Conservation (phyloP, 805 yeast genomes). For the Pichia membranifaciens region DNA sequence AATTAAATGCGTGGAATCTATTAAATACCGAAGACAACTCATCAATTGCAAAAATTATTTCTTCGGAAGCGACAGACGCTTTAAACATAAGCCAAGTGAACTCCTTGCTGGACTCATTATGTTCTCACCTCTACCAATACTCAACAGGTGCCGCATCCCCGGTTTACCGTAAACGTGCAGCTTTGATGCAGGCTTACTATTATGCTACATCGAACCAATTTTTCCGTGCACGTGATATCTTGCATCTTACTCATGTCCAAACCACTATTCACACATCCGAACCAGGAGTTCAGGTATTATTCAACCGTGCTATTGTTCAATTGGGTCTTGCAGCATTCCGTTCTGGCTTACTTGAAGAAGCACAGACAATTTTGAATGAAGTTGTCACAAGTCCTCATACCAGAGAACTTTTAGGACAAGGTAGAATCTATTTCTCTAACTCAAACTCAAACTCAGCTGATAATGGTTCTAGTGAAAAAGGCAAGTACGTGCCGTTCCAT, state of each 20-base stretch:
- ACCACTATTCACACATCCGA: constrained; percentile 79
- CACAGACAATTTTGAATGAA: constrained; percentile 83
- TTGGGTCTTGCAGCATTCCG: constrained; percentile 95
- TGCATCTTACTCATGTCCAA: constrained; percentile 81
- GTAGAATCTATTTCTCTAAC: constrained; percentile 27
- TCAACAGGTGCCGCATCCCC: constrained; percentile 47
- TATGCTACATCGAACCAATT: constrained; percentile 85
- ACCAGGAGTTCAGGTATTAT: constrained; percentile 79
- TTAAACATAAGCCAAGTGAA: constrained; percentile 37
- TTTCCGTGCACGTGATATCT: constrained; percentile 79
- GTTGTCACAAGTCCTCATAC: constrained; percentile 79
- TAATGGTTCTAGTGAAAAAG: constrained; percentile 43
- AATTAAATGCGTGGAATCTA: constrained; percentile 67
- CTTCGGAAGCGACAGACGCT: constrained; percentile 22
- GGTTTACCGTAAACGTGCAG: constrained; percentile 73
- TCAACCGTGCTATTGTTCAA: constrained; percentile 93
- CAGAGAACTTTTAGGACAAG: constrained; percentile 93
- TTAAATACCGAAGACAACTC: constrained; percentile 34
- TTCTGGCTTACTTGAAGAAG: constrained; percentile 74
- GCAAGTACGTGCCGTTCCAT: constrained; percentile 91
- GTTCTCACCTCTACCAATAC: constrained; percentile 51
- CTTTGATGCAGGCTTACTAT: constrained; percentile 81
- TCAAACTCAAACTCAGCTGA: background rate
- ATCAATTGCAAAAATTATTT: constrained; percentile 29
- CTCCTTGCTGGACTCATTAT: constrained; percentile 57